Base-by-base conservation (phyloP, 768 basidiomycete species). In the Serendipita indica region DNA sequence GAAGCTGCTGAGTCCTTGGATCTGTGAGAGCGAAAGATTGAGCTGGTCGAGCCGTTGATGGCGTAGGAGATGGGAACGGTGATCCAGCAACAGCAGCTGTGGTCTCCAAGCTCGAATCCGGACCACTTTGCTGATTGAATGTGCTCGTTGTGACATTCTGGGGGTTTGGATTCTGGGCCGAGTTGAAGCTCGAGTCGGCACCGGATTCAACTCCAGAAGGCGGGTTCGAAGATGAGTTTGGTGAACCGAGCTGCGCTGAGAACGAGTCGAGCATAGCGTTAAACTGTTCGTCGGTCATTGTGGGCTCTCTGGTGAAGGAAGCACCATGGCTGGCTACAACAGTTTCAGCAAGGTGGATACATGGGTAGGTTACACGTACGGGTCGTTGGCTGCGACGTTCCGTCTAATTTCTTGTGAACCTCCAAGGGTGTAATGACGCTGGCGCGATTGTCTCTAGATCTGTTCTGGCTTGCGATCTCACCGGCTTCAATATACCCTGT, bases 211-310 rank as follows among this genome's bases (percentile, higher is more conserved):
- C 16, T 22, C 7, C 49, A 6, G 49, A 54, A 6, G 49, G 49
- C 7, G 49, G 20, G 30, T 54, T 54, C 16, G 49, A 54, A 54
- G 22, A 25, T 5, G 49, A 22, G n/a, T 25, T 27, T 54, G 49
- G 49, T 16, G 49, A 54, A 5, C 49, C 49, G 4, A 54, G 22
- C 4, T 54, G 5, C 4, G 5, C 49, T n/a, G 18, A 18, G 22
- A 54, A 54, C 4, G 49, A 54, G n/a, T 54, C 49, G 4, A 54
- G 22, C 49, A 54, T 54, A 6, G 49, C 49, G 30, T 54, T 54
- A 54, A 54, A 54, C 49, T 54, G 49, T 5, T 54, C 49, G 16
- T 54, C 49, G 16, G 49, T 22, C 10, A 54, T 18, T 27, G 20
- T 32, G 10, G 49, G 30, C 49, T 54, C 30, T 30, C 30, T 54